Conservation (phyloP, 1,139 yeast genomes). For the Scheffersomyces segobiensis region DNA sequence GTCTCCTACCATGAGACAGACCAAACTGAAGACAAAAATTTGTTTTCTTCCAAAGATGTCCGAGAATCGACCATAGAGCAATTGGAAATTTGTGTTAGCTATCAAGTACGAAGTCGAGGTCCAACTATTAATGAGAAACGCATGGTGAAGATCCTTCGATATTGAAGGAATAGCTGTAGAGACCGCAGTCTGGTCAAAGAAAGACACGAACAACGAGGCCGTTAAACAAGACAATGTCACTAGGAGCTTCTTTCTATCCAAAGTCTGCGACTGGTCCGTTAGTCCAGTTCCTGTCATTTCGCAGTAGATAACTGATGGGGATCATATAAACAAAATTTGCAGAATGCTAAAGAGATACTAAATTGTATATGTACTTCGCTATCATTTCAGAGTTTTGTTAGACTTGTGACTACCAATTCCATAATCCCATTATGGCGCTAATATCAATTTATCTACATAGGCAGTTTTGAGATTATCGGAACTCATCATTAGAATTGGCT, state of each 20-base stretch:
- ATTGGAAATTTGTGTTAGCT: conserved; percentile 48
- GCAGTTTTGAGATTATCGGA: too few relatives aligned
- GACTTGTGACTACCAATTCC: neutral
- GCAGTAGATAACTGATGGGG: too few relatives aligned
- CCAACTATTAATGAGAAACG: conserved; percentile 42
- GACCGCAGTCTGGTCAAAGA: conserved; percentile 42
- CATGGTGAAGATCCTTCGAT: conserved; percentile 35
- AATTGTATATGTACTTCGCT: neutral
- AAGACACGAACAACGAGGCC: conserved; percentile 17
- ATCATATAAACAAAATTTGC: too few relatives aligned
- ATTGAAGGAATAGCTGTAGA: conserved; percentile 45
- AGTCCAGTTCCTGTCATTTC: neutral
- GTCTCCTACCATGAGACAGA: conserved; percentile 40
- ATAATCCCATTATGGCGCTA: too few relatives aligned
- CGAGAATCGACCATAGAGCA: conserved; percentile 40
- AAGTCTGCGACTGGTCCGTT: neutral
- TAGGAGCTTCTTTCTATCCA: neutral
- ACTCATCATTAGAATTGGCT: too few relatives aligned
- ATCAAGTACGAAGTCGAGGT: conserved; percentile 47
- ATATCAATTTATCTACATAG: too few relatives aligned
- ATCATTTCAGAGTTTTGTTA: too few relatives aligned
- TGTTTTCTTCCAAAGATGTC: conserved; percentile 49
- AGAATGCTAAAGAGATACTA: too few relatives aligned
- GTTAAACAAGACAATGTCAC: neutral
- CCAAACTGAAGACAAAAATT: conserved; percentile 34